These are phyloP conservation scores for Eucalyptus pauciflora DNA, from an alignment of 345 rosid genomes.

Conservation along the genomic window DNA sequence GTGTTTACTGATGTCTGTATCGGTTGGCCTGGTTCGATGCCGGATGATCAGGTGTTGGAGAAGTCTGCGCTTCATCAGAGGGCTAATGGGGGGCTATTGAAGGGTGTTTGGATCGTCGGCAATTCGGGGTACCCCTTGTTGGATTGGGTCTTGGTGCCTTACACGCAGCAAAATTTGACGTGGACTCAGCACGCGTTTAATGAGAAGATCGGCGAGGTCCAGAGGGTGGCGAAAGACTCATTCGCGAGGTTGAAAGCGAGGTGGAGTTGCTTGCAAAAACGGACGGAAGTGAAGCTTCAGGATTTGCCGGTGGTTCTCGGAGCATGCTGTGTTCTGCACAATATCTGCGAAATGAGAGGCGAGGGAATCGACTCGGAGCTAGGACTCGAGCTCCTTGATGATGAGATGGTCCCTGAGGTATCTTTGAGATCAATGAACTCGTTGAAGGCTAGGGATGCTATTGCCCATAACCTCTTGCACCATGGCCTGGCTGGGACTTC, in stretches of 20 bases:
- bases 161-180: slow-evolving; percentile 5
- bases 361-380: slow-evolving; percentile 1
- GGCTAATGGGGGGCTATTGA: slow-evolving; percentile 7
- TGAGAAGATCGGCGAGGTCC: slow-evolving; percentile 12
- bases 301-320: slow-evolving; percentile 11
- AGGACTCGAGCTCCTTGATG: slow-evolving; percentile 2
- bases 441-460: slow-evolving; percentile 6
- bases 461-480: slow-evolving; percentile 14
- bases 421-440: background rate
- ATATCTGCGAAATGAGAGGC: slow-evolving; percentile 5
- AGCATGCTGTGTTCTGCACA: slow-evolving; percentile 11
- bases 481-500: slow-evolving; percentile 10
- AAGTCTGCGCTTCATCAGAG: slow-evolving; percentile 7
- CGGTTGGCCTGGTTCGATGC: slow-evolving; percentile 17
- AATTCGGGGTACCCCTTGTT: slow-evolving; percentile 3
- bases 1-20: slow-evolving; percentile 13
- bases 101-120: slow-evolving; percentile 12
- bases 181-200: slow-evolving; percentile 15
- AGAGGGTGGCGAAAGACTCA: slow-evolving; percentile 1
- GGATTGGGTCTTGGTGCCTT: slow-evolving; percentile 13
- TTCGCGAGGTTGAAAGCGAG: slow-evolving; percentile 6
- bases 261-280: slow-evolving; percentile 10
- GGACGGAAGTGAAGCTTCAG: slow-evolving; percentile 11
- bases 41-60: slow-evolving; percentile 10
- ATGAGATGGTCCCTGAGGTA: slow-evolving; percentile 10